Evolutionary conservation across 768 basidiomycete species (phyloP).

Genomic region (Cystobasidium onofrii): DNA sequence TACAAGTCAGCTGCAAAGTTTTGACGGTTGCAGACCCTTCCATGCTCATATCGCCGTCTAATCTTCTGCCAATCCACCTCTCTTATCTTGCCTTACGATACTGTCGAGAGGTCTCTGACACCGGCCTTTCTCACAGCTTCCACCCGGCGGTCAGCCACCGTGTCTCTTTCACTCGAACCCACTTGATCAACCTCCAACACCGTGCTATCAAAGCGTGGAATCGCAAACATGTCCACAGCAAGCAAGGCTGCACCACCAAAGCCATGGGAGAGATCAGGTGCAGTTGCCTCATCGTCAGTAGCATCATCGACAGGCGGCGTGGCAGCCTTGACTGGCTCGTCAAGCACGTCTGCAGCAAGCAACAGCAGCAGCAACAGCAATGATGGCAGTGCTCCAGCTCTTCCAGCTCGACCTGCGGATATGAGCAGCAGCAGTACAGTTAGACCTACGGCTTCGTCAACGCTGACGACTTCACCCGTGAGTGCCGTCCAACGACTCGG

Average conservation of each 20-base stretch:
- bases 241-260: slow-evolving; percentile 7
- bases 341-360: neutral
- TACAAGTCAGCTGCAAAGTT: too few relatives aligned
- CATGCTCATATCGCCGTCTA: too few relatives aligned
- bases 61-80: too few relatives aligned
- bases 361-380: neutral
- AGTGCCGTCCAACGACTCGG: neutral
- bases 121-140: too few relatives aligned
- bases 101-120: too few relatives aligned
- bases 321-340: neutral
- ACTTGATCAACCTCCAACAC: too few relatives aligned
- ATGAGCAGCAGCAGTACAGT: neutral
- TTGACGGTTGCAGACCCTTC: too few relatives aligned
- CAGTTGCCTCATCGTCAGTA: neutral
- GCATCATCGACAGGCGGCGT: neutral
- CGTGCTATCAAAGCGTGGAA: too few relatives aligned
- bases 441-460: neutral
- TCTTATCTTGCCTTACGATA: too few relatives aligned
- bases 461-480: neutral
- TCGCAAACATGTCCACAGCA: neutral
- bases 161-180: too few relatives aligned
- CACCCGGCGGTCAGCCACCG: too few relatives aligned
- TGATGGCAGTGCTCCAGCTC: neutral
- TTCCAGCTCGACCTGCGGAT: slow-evolving; percentile 6
- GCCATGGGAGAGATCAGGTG: slow-evolving; percentile 22